phyloP scores from a whole-genome alignment of 106 monocot genomes.

The Apostasia ramifera region DNA sequence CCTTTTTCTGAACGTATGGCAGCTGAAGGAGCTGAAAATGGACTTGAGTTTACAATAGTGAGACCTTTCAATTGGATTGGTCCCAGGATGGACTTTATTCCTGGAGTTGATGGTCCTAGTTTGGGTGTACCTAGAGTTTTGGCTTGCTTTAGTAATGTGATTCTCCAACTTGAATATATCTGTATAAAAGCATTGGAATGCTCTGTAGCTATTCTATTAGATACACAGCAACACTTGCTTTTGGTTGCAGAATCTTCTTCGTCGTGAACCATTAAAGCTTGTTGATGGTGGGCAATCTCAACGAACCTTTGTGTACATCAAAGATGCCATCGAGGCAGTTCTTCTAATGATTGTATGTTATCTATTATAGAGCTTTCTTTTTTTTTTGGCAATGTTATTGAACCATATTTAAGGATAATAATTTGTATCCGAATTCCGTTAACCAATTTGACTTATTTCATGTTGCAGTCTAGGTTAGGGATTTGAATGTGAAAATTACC shows the following conservation, averaged over 20 bases:
- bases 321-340: slow-evolving; percentile 82
- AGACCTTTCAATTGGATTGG: slow-evolving; percentile 82
- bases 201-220: too few species aligned
- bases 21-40: slow-evolving; percentile 82
- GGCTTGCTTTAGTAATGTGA: slow-evolving; percentile 72
- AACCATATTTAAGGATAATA: too few species aligned
- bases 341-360: slow-evolving; percentile 50
- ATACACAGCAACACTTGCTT: background rate
- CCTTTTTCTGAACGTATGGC: background rate
- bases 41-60: slow-evolving; percentile 55
- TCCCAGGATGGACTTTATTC: slow-evolving; percentile 80
- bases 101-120: slow-evolving; percentile 75
- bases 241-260: slow-evolving; percentile 47
- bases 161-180: background rate
- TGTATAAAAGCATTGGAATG: too few species aligned
- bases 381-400: background rate
- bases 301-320: slow-evolving; percentile 71
- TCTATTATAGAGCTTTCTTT: background rate
- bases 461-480: too few species aligned
- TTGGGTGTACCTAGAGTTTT: slow-evolving; percentile 74
- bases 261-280: slow-evolving; percentile 56
- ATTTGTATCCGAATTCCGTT: too few species aligned
- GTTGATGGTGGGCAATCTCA: slow-evolving; percentile 75
- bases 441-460: too few species aligned
- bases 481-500: too few species aligned